Evolutionary conservation across 352 stramenopile genomes (phyloP), one percentile per base, ranked within the genome.

Genomic region (Pythium apleroticum): DNA sequence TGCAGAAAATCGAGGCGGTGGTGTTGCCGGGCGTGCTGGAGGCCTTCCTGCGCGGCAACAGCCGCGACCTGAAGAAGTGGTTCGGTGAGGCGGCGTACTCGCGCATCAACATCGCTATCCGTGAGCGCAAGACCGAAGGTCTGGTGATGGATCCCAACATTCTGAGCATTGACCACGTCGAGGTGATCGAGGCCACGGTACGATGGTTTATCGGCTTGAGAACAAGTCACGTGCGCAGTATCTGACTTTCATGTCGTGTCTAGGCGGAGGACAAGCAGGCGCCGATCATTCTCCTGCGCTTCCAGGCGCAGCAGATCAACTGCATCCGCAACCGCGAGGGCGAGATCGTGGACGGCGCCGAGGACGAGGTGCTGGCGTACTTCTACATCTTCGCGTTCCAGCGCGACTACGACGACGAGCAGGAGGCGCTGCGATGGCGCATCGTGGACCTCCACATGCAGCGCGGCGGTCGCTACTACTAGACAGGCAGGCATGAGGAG

Each of bases 251-350:
- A 55, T 2, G 1, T 4, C 20, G 20, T 31, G 24, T 49, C 2
- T 17, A 66, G 60, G 60, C 66, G 19, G 66, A 73, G 49, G 66
- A 73, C 56, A 95, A 92, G 52, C 86, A 93, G 60, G 84, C 96
- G 57, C 97, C 97, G 9, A 98, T 99, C 59, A 97, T 99, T 70
- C 72, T 99, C 12, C 72, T 99, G 39, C 93, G 98, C 61, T 99
- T 99, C 75, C 97, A 98, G 84, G 95, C 93, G 46, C 97, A 99
- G 80, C 97, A 99, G 81, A 99, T 99, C 75, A 98, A 99, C 83
- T 99, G 97, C 78, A 97, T 99, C 39, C 84, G 93, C 63, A 98
- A 99, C 77, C 94, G 97, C 58, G 91, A 98, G 71, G 96, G 96
- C 37, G 90, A 98, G 70, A 88, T 99, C 62, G 89, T 99, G 22